A percentile compares a stretch with the other conserved stretches of the same genome.
These are phyloP conservation scores for Lichenothelia convexa DNA, from an alignment of 495 filamentous ascomycete genomes.

Conservation along the genomic window DNA sequence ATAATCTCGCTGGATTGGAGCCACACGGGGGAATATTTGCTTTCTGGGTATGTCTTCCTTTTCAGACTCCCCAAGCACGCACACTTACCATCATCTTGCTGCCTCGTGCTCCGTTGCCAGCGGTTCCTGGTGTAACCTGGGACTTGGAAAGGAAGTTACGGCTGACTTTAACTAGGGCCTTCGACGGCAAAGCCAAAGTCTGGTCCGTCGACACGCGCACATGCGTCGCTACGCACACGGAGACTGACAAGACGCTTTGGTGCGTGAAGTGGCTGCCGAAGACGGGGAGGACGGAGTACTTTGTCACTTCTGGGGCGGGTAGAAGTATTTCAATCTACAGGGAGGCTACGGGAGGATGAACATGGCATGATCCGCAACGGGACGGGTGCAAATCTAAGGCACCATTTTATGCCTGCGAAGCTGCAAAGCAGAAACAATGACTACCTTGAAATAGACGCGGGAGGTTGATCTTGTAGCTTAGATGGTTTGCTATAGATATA, in stretches of 20 bases:
- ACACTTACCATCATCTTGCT: too few species aligned
- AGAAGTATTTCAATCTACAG: conserved; percentile 72
- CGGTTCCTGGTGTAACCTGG: background rate
- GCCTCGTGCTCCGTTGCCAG: background rate
- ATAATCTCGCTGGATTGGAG: conserved; percentile 83
- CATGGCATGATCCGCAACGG: background rate
- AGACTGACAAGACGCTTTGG: conserved; percentile 78
- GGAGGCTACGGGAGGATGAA: conserved; percentile 37
- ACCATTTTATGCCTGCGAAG: too few species aligned
- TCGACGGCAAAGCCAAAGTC: conserved; percentile 86
- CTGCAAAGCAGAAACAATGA: too few species aligned
- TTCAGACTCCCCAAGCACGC: too few species aligned
- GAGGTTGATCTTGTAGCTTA: too few species aligned
- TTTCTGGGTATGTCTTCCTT: too few species aligned
- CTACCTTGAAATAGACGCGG: too few species aligned
- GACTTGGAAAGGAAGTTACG: too few species aligned
- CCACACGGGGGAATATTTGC: conserved; percentile 77
- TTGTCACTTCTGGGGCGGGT: conserved; percentile 70
- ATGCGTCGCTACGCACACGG: conserved; percentile 86
- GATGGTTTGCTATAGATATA: too few species aligned
- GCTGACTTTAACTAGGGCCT: conserved; percentile 39
- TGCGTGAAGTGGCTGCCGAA: conserved; percentile 77
- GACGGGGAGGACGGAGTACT: conserved; percentile 53
- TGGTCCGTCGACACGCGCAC: conserved; percentile 69
- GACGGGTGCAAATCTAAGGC: background rate